Evolutionary conservation across 2,329 filamentous ascomycete species (phyloP).

Genomic region (Verticillium albo-atrum): DNA sequence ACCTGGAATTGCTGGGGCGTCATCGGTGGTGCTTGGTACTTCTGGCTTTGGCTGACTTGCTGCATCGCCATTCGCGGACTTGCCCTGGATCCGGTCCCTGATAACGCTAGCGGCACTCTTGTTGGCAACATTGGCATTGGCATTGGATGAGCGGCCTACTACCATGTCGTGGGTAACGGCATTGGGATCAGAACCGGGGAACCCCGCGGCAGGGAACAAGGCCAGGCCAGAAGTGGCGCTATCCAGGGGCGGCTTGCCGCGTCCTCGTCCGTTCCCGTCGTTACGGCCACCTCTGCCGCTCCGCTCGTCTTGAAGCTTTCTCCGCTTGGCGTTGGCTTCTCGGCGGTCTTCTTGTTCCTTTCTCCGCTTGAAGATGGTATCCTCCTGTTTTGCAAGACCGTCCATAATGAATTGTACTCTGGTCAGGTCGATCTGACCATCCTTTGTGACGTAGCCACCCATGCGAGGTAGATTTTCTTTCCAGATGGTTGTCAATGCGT

Average conservation of each 20-base stretch:
- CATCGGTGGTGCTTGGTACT: conserved; percentile 8
- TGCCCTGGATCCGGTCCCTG: conserved; percentile 62
- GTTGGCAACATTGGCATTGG: conserved; percentile 72
- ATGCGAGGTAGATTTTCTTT: conserved; percentile 84
- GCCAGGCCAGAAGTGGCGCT: conserved; percentile 13
- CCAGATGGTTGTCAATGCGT: conserved; percentile 96
- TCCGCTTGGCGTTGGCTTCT: conserved; percentile 72
- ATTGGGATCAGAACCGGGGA: conserved; percentile 47
- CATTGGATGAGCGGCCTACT: conserved; percentile 34
- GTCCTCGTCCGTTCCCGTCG: conserved; percentile 17
- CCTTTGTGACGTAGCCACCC: conserved; percentile 94
- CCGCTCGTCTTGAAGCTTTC: conserved; percentile 64
- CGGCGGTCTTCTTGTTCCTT: conserved; percentile 81
- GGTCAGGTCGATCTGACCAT: conserved; percentile 84
- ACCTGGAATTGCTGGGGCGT: conserved; percentile 24
- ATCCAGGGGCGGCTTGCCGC: conserved; percentile 8
- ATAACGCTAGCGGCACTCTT: conserved; percentile 90
- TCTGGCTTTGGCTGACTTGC: conserved; percentile 14
- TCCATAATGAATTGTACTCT: conserved; percentile 83
- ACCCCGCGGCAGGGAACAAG: conserved; percentile 30
- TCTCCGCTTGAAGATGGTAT: conserved; percentile 84
- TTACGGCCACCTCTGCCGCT: conserved; percentile 30
- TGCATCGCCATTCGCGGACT: conserved; percentile 4
- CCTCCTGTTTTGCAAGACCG: conserved; percentile 87
- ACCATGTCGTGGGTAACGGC: conserved; percentile 83